Evolutionary conservation across 1,139 yeast species (phyloP).

Genomic region (Hemisphaericaspora subhashii): DNA sequence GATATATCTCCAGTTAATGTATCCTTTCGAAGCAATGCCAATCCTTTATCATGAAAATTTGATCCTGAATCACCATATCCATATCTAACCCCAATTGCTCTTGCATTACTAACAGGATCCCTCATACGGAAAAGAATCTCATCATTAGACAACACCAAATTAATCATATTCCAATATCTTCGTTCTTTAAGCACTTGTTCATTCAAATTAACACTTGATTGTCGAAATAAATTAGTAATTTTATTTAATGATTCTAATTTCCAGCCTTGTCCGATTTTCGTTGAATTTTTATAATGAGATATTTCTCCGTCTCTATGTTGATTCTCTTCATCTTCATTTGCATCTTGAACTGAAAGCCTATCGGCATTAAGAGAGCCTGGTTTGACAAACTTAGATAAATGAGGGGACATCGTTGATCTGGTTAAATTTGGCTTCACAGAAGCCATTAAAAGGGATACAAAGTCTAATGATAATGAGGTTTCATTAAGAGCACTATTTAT

Average conservation of each 20-base stretch:
- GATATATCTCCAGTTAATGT: slow-evolving; percentile 33
- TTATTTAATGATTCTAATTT: slow-evolving; percentile 67
- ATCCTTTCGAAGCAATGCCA: slow-evolving; percentile 59
- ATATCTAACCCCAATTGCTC: slow-evolving; percentile 73
- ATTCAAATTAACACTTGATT: slow-evolving; percentile 52
- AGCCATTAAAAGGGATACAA: slow-evolving; percentile 81
- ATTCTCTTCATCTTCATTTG: slow-evolving; percentile 18
- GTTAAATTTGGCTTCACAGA: slow-evolving; percentile 83
- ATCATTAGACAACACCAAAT: slow-evolving; percentile 50
- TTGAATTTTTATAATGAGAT: slow-evolving; percentile 28
- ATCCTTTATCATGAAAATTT: slow-evolving; percentile 67
- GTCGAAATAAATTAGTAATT: slow-evolving; percentile 52
- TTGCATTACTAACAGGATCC: slow-evolving; percentile 48
- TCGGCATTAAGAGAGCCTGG: slow-evolving; percentile 80
- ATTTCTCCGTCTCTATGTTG: slow-evolving; percentile 9
- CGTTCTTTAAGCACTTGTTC: slow-evolving; percentile 63
- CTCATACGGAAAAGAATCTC: slow-evolving; percentile 75
- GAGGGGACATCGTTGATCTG: slow-evolving; percentile 86
- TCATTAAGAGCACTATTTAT: slow-evolving; percentile 80
- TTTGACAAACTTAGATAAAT: slow-evolving; percentile 73
- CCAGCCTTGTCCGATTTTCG: slow-evolving; percentile 78
- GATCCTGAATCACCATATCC: slow-evolving; percentile 95
- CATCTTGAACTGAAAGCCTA: slow-evolving; percentile 34
- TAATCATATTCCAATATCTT: slow-evolving; percentile 69
- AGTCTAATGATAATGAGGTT: slow-evolving; percentile 82